A percentile compares a stretch with the other conserved stretches of the same genome.
These are phyloP conservation scores for Fusarium gaditjirri DNA, from an alignment of 2,329 filamentous ascomycete species.

Conservation along the genomic window DNA sequence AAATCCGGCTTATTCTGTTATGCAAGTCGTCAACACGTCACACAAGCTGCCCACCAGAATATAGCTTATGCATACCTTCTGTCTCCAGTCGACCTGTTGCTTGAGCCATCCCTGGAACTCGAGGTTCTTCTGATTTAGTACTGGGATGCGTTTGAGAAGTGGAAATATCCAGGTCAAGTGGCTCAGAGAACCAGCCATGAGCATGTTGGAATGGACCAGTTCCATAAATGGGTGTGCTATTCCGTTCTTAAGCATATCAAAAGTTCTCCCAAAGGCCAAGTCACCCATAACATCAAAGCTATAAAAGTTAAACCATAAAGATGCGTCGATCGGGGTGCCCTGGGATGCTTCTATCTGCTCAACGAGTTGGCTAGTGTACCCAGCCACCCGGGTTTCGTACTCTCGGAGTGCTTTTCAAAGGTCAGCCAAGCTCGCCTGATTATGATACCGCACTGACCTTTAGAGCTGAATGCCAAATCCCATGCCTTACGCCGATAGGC, in stretches of 20 bases:
- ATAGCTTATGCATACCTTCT: background rate
- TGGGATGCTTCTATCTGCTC: background rate
- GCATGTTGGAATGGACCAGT: background rate
- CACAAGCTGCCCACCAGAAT: too few species aligned
- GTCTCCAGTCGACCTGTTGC: background rate
- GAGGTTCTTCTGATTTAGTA: background rate
- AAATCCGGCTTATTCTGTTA: background rate
- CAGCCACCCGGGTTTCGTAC: background rate
- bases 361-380: background rate
- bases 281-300: background rate
- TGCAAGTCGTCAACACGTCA: background rate
- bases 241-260: background rate
- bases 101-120: background rate
- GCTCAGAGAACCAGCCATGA: background rate
- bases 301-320: background rate
- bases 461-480: background rate
- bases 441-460: background rate
- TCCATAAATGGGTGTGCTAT: background rate
- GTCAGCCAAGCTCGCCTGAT: background rate
- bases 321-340: background rate
- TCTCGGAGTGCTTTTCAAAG: background rate
- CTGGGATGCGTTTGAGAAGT: background rate
- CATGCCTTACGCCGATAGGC: background rate
- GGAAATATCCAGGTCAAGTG: background rate
- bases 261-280: background rate